Evolutionary conservation across 208 protist genomes (phyloP).

Genomic region (Acanthamoeba castellanii): DNA sequence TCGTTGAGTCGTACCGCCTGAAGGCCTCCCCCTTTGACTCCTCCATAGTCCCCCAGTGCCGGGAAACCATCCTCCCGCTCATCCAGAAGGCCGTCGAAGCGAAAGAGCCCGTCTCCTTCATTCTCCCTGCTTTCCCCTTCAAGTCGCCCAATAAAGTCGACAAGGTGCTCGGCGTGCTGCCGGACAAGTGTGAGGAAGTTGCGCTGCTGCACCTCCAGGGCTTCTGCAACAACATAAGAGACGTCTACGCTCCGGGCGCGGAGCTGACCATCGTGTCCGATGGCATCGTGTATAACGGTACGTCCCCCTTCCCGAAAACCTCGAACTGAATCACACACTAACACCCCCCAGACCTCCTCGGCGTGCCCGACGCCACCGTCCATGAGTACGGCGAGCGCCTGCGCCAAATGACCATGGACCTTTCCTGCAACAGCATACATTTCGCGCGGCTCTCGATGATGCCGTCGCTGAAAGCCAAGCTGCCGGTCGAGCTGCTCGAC

Average conservation of each 20-base stretch:
- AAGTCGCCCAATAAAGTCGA: slow-evolving; percentile 44
- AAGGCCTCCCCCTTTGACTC: neutral
- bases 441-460: slow-evolving; percentile 6
- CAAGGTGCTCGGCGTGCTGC: slow-evolving; percentile 67
- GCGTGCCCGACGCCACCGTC: neutral
- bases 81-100: neutral
- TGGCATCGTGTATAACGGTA: slow-evolving; percentile 26
- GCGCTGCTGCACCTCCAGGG: slow-evolving; percentile 35
- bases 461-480: neutral
- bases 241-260: slow-evolving; percentile 13
- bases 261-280: slow-evolving; percentile 28
- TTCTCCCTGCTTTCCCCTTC: slow-evolving; percentile 65
- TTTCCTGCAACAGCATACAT: slow-evolving; percentile 7
- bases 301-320: neutral
- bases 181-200: slow-evolving; percentile 48
- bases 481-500: neutral
- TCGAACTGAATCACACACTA: slow-evolving; percentile 12
- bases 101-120: slow-evolving; percentile 17
- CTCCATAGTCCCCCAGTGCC: neutral
- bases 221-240: slow-evolving; percentile 39
- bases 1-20: slow-evolving; percentile 1
- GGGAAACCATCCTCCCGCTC: neutral
- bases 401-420: neutral
- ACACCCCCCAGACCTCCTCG: neutral
- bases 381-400: slow-evolving; percentile 5